A percentile compares a stretch with the other conserved stretches of the same genome.
Evolutionary conservation across 2,329 filamentous ascomycete species (phyloP).

Genomic region (Akanthomyces muscarius): DNA sequence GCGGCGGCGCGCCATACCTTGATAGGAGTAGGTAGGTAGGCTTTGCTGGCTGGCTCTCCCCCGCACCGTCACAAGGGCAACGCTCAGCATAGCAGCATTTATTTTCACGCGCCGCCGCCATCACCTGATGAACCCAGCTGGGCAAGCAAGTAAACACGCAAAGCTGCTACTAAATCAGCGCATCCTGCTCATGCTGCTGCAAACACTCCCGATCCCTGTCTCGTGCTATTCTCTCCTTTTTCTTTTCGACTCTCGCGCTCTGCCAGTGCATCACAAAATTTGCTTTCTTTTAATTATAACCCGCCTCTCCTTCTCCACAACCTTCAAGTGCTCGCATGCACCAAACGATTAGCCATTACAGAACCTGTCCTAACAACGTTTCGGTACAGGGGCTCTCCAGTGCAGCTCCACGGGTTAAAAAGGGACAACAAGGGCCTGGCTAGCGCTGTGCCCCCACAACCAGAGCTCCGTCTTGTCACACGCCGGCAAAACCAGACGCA

Average conservation of each 20-base stretch:
- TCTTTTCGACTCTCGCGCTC: not conserved
- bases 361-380: not conserved
- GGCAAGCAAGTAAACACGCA: not conserved
- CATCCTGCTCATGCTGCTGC: not conserved
- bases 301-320: constrained; percentile 4
- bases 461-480: constrained; percentile 6
- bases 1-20: no score
- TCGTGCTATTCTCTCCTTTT: not conserved
- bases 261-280: no score
- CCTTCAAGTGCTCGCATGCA: constrained; percentile 7
- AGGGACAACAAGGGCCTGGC: constrained; percentile 11
- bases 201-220: not conserved
- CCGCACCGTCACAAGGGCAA: constrained; percentile 13
- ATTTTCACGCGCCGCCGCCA: constrained; percentile 4
- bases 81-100: not conserved
- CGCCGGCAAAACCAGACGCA: not conserved
- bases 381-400: not conserved
- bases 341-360: not conserved
- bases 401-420: not conserved
- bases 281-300: not conserved
- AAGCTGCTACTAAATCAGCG: constrained; percentile 3
- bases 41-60: no score
- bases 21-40: no score
- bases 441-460: constrained; percentile 4
- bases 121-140: constrained; percentile 9